phyloP scores from a whole-genome alignment of 2,329 filamentous ascomycete species.

The Byssochlamys sp. region DNA sequence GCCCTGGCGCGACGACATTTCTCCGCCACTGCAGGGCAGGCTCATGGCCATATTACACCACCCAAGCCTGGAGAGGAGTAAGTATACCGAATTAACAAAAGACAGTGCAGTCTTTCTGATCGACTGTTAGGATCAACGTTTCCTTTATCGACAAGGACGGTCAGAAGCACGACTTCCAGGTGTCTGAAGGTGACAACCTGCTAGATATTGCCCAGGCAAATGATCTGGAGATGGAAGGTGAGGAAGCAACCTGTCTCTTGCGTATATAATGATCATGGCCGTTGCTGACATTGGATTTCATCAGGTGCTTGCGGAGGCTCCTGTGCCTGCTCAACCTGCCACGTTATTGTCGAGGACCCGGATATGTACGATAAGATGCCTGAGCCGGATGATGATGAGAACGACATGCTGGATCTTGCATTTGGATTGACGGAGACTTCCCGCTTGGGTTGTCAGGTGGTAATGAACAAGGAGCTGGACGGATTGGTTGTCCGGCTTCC shows the following conservation, averaged over 20 bases:
- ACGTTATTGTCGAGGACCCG: constrained; percentile 71
- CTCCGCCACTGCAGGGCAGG: constrained; percentile 50
- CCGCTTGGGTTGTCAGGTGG: constrained; percentile 77
- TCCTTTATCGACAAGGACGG: constrained; percentile 92
- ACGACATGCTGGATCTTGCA: constrained; percentile 83
- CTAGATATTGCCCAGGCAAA: constrained; percentile 90
- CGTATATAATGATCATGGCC: not conserved
- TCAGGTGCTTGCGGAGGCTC: constrained; percentile 81
- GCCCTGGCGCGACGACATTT: constrained; percentile 45
- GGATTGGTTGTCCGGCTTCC: constrained; percentile 77
- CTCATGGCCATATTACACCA: constrained; percentile 70
- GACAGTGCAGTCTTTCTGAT: constrained; percentile 4
- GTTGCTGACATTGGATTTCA: constrained; percentile 1
- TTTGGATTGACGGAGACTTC: constrained; percentile 83
- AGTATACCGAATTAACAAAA: constrained; percentile 22
- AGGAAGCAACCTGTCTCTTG: constrained; percentile 6
- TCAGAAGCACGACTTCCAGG: constrained; percentile 63
- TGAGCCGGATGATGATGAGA: constrained; percentile 70
- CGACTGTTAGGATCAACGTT: constrained; percentile 58
- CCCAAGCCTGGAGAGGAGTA: constrained; percentile 90
- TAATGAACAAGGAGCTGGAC: constrained; percentile 82
- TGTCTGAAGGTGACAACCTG: constrained; percentile 79
- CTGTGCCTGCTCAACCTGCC: constrained; percentile 86
- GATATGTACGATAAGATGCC: constrained; percentile 67
- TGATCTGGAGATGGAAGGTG: constrained; percentile 92